Evolutionary conservation across 371 early-diverging fungal species (phyloP).

Genomic region (Batkoa obscura): DNA sequence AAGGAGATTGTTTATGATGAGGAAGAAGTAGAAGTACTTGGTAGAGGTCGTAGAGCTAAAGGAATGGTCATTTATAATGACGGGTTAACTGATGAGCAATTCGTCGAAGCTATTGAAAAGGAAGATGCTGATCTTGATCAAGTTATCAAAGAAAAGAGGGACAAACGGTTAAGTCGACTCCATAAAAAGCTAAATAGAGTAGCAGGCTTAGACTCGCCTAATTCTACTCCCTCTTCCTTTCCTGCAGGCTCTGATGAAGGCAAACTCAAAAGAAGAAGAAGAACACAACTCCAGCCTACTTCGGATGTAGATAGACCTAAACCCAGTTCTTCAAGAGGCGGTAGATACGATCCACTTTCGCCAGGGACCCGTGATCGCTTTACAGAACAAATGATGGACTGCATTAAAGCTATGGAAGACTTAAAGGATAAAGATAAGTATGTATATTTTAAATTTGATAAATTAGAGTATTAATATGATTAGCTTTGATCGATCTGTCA

Average conservation of each 20-base stretch:
- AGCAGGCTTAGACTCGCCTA: constrained; percentile 8
- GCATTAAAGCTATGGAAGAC: constrained; percentile 31
- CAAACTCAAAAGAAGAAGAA: too few species aligned
- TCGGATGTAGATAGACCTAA: too few species aligned
- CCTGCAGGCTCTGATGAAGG: not conserved
- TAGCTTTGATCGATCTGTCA: constrained; percentile 24
- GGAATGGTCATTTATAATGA: constrained; percentile 71
- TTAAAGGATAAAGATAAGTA: constrained; percentile 23
- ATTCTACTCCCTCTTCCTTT: not conserved
- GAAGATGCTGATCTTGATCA: constrained; percentile 43
- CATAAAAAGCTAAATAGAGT: constrained; percentile 6
- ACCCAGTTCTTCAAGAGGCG: too few species aligned
- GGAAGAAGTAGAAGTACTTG: constrained; percentile 31
- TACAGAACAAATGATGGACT: constrained; percentile 22
- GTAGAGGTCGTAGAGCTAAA: constrained; percentile 49
- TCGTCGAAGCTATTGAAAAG: constrained; percentile 46
- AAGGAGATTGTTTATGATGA: constrained; percentile 18
- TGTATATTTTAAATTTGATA: constrained; percentile 10
- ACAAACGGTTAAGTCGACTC: constrained; percentile 16
- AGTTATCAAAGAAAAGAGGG: constrained; percentile 28
- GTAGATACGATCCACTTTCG: constrained; percentile 13
- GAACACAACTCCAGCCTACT: too few species aligned
- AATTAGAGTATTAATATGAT: constrained; percentile 4
- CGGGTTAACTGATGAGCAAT: constrained; percentile 87
- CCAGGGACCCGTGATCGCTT: constrained; percentile 22